Conservation (phyloP, 1,284 basidiomycete species). For the Naganishia albida region DNA sequence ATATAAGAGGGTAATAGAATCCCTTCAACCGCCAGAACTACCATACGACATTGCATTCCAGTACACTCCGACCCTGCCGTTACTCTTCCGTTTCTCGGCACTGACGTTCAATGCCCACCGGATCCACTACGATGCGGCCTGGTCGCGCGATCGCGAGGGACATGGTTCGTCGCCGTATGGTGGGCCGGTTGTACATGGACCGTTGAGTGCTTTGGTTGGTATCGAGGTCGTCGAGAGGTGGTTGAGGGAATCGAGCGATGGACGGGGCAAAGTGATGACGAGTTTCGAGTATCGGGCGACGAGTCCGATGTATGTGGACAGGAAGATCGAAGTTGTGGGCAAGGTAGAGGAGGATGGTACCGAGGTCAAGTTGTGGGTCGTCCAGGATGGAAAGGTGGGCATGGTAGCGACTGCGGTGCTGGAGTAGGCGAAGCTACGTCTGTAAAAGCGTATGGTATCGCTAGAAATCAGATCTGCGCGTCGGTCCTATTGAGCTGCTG, state of each 20-base stretch:
- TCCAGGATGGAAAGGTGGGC: conserved; percentile 64
- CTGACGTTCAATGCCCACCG: conserved; percentile 62
- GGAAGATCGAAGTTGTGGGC: conserved; percentile 62
- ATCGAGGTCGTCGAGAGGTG: conserved; percentile 61
- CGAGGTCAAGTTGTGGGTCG: conserved; percentile 59
- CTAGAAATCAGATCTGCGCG: too few relatives aligned
- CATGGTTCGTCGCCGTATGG: conserved; percentile 53
- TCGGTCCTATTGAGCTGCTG: too few relatives aligned
- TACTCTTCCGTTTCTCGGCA: conserved; percentile 79
- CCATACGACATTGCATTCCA: conserved; percentile 63
- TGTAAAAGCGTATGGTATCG: too few relatives aligned
- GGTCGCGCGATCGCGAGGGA: conserved; percentile 67
- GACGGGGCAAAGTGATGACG: conserved; percentile 45
- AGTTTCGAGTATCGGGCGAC: conserved; percentile 72
- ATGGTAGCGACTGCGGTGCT: conserved; percentile 62
- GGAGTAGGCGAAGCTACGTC: neutral
- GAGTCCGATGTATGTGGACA: conserved; percentile 69
- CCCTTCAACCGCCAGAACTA: conserved; percentile 37
- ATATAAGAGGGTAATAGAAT: neutral
- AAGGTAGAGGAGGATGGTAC: conserved; percentile 37
- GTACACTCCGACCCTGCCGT: conserved; percentile 68
- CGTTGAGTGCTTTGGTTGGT: conserved; percentile 73
- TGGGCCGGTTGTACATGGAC: conserved; percentile 80
- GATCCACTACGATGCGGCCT: conserved; percentile 57
- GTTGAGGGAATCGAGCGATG: conserved; percentile 3